A percentile compares a stretch with the other conserved stretches of the same genome.
Evolutionary conservation across 140 eudicot genomes (phyloP).

Genomic region (Flaveria floridana): DNA sequence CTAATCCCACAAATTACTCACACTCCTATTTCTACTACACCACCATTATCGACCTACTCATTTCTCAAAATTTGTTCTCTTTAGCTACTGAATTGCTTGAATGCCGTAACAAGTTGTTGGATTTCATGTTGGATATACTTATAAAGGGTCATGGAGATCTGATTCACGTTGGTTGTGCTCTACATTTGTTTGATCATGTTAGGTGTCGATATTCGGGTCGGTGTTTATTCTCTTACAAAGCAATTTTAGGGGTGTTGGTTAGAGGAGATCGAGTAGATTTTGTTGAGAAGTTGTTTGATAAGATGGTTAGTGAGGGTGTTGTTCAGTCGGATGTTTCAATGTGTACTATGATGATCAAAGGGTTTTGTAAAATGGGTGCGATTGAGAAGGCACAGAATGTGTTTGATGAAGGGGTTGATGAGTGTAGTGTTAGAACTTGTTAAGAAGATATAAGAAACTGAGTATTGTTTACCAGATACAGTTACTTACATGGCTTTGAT

Average conservation of each 20-base stretch:
- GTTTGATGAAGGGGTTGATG: constrained; percentile 54
- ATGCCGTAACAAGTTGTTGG: constrained; percentile 35
- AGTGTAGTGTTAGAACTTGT: constrained; percentile 35
- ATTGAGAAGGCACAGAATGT: constrained; percentile 50
- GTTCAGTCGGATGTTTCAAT: constrained; percentile 46
- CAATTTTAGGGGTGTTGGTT: constrained; percentile 52
- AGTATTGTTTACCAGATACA: constrained; percentile 45
- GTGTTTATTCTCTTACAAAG: constrained; percentile 52
- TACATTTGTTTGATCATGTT: constrained; percentile 38
- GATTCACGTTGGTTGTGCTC: constrained; percentile 46
- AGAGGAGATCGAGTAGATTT: constrained; percentile 32
- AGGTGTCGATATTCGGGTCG: constrained; percentile 31
- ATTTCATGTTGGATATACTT: constrained; percentile 59
- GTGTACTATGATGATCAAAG: constrained; percentile 52
- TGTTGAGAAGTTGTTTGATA: constrained; percentile 36
- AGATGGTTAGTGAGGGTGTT: constrained; percentile 37
- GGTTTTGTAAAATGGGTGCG: constrained; percentile 52
- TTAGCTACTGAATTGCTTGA: constrained; percentile 46
- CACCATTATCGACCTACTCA: constrained; percentile 49
- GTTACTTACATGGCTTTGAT: constrained; percentile 57
- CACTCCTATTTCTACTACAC: constrained; percentile 46
- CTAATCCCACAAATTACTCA: constrained; percentile 46
- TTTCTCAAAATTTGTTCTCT: constrained; percentile 37
- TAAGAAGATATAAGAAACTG: constrained; percentile 34
- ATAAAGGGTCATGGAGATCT: constrained; percentile 55